Percentiles rank a stretch among this genome's conserved stretches.
Conservation (phyloP, 2,329 filamentous ascomycete species). For the Byssochlamys sp. region DNA sequence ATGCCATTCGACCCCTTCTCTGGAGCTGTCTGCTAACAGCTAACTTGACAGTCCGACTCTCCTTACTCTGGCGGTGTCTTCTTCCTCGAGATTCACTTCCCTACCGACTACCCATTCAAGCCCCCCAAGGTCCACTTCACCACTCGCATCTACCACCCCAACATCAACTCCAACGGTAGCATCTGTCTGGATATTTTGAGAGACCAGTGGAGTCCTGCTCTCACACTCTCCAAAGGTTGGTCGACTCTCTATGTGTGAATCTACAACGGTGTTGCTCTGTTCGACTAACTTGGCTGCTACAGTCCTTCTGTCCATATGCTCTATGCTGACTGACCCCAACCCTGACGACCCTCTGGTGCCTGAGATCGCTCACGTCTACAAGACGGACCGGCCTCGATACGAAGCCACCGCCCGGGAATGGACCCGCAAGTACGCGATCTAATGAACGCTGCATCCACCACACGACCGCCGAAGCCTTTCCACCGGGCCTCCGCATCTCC, state of each 20-base stretch:
- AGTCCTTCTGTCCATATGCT: slow-evolving; percentile 98
- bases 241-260: background rate
- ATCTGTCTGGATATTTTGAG: slow-evolving; percentile 97
- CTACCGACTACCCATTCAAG: slow-evolving; percentile 99
- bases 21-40: slow-evolving; percentile 19
- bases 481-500: slow-evolving; percentile 17
- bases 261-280: background rate
- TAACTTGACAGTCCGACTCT: slow-evolving; percentile 64
- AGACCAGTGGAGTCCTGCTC: slow-evolving; percentile 96
- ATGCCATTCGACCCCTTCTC: background rate
- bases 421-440: slow-evolving; percentile 98
- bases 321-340: slow-evolving; percentile 98
- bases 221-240: slow-evolving; percentile 96
- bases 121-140: slow-evolving; percentile 99
- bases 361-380: slow-evolving; percentile 99
- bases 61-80: slow-evolving; percentile 98
- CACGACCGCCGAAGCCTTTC: slow-evolving; percentile 18
- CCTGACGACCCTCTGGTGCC: slow-evolving; percentile 96
- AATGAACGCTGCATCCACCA: slow-evolving; percentile 26
- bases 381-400: slow-evolving; percentile 91
- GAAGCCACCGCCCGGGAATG: slow-evolving; percentile 94
- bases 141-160: slow-evolving; percentile 98
- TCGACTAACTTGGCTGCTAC: slow-evolving; percentile 5
- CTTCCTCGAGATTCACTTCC: slow-evolving; percentile 98
- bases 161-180: slow-evolving; percentile 99